phyloP scores from a whole-genome alignment of 495 filamentous ascomycete genomes.

The Lophiostoma macrostomum region DNA sequence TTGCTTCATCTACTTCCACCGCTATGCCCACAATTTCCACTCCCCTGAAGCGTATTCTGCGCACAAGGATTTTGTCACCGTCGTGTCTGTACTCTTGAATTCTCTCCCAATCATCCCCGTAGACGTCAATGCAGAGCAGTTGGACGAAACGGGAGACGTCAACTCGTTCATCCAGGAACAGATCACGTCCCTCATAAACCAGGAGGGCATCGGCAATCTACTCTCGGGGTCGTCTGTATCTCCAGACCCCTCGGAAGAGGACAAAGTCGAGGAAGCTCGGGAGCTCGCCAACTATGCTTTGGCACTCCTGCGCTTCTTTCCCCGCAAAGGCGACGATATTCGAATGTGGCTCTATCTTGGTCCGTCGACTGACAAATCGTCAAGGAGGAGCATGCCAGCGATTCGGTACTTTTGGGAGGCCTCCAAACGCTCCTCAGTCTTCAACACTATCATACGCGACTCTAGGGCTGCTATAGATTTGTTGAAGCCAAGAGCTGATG shows the following conservation, averaged over 20 bases:
- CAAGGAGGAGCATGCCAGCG: conserved; percentile 53
- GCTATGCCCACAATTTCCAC: conserved; percentile 47
- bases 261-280: conserved; percentile 54
- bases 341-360: conserved; percentile 92
- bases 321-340: conserved; percentile 78
- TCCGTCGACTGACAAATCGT: conserved; percentile 50
- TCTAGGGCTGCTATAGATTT: conserved; percentile 56
- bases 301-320: conserved; percentile 83
- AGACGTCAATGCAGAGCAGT: conserved; percentile 51
- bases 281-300: conserved; percentile 82
- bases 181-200: conserved; percentile 61
- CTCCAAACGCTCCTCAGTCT: conserved; percentile 63
- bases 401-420: conserved; percentile 90
- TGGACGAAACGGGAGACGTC: conserved; percentile 13
- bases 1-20: conserved; percentile 72
- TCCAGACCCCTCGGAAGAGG: conserved; percentile 6
- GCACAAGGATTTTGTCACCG: conserved; percentile 59
- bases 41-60: conserved; percentile 41
- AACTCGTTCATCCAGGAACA: conserved; percentile 47
- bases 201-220: conserved; percentile 60
- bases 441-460: conserved; percentile 60
- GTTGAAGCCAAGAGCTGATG: conserved; percentile 45
- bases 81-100: conserved; percentile 61
- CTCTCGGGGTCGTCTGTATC: conserved; percentile 42
- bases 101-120: conserved; percentile 58